Conservation (phyloP, 1,139 yeast genomes). For the Pichia inconspicua region DNA sequence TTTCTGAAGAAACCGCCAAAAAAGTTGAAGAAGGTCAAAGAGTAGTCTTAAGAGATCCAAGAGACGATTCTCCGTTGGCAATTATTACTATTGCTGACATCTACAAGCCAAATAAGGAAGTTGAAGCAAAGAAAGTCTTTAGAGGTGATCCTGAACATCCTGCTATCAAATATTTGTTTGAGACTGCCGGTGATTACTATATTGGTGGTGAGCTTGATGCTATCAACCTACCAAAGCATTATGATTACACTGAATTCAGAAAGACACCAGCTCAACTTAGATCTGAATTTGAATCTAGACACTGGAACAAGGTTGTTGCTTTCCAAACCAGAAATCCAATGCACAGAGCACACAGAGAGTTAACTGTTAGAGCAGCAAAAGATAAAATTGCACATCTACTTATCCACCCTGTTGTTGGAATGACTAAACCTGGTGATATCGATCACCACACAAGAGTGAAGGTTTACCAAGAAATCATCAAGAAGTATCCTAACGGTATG, state of each 20-base stretch:
- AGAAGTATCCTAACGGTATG: conserved; percentile 89
- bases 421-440: conserved; percentile 96
- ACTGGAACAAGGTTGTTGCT: conserved; percentile 91
- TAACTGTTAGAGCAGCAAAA: conserved; percentile 91
- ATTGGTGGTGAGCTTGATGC: conserved; percentile 88
- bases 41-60: conserved; percentile 69
- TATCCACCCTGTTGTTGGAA: conserved; percentile 95
- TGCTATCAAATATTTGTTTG: conserved; percentile 66
- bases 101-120: conserved; percentile 69
- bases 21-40: conserved; percentile 49
- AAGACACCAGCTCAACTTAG: conserved; percentile 89
- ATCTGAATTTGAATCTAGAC: conserved; percentile 67
- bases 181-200: conserved; percentile 74
- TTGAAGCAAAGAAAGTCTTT: conserved; percentile 79
- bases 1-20: conserved; percentile 46
- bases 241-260: conserved; percentile 81
- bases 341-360: conserved; percentile 97
- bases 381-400: conserved; percentile 69
- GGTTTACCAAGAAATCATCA: conserved; percentile 85
- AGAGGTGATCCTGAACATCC: conserved; percentile 98
- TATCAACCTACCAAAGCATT: conserved; percentile 75
- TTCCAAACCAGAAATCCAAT: conserved; percentile 98
- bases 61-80: conserved; percentile 77
- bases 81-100: conserved; percentile 72
- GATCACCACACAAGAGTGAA: conserved; percentile 97